phyloP scores from a whole-genome alignment of 1,139 yeast species.

The Hyphopichia khmerensis region DNA sequence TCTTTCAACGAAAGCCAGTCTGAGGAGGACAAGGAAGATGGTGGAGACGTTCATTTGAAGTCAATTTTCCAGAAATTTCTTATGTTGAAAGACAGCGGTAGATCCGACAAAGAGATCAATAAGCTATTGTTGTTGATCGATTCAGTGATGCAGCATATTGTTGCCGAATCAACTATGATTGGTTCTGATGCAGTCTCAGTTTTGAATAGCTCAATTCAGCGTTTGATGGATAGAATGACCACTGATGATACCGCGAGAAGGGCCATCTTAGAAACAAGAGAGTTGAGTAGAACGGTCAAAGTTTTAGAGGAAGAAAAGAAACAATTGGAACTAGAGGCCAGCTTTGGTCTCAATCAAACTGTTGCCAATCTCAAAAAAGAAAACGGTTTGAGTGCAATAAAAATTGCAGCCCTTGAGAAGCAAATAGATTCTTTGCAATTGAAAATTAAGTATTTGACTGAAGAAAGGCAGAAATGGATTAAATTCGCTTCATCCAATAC shows the following conservation, averaged over 20 bases:
- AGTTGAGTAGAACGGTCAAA: conserved; percentile 20
- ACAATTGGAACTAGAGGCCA: conserved; percentile 21
- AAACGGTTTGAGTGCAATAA: conserved; percentile 16
- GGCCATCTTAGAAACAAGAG: conserved; percentile 32
- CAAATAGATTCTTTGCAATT: conserved; percentile 25
- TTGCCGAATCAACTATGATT: conserved; percentile 23
- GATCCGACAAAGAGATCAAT: conserved; percentile 20
- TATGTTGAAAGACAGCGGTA: conserved; percentile 22
- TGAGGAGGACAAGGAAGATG: conserved; percentile 7
- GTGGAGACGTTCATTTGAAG: conserved; percentile 11
- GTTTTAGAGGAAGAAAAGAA: conserved; percentile 24
- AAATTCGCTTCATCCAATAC: background rate
- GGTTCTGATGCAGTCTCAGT: conserved; percentile 25
- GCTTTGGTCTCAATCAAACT: conserved; percentile 19
- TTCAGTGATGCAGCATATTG: conserved; percentile 30
- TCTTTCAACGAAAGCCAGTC: conserved; percentile 3
- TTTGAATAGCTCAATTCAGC: conserved; percentile 31
- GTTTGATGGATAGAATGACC: conserved; percentile 32
- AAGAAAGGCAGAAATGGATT: conserved; percentile 11
- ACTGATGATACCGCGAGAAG: conserved; percentile 35
- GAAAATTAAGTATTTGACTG: conserved; percentile 19
- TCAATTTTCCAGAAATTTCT: conserved; percentile 25
- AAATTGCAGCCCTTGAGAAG: conserved; percentile 25
- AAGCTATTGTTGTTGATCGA: conserved; percentile 28
- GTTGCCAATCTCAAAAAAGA: conserved; percentile 18